Evolutionary conservation across 2,329 filamentous ascomycete genomes (phyloP), one percentile per base, ranked within the genome.

Genomic region (Fusarium burgessii): DNA sequence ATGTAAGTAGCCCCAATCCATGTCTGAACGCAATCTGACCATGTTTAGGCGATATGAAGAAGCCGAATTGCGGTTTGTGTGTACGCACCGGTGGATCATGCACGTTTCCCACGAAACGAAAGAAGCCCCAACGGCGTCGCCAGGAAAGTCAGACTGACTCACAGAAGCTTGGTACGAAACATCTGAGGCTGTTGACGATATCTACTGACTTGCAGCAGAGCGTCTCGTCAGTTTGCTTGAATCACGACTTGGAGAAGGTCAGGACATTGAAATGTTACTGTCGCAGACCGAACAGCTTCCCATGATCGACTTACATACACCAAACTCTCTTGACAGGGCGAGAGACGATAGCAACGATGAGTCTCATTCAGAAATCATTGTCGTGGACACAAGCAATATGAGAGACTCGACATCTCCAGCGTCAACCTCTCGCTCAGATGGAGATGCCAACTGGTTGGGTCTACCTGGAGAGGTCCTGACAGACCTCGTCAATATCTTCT

Each of bases 381-480:
- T 51, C 1, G 6, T 51, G 1, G 32, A 32, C 1, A n/a, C 47
- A 7, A 51, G 47, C 17, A 15, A 15, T 3, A 20, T 7, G 2
- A 12, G 6, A 3, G 32, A 51, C 11, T 38, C 47, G 36, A 38
- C 32, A 0, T 51, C 47, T 0, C 47, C 47, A 15, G 47, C 47
- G 0, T 38, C 47, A 0, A 51, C 32, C 6, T 36, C 8, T 13
- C 47, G 47, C 4, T 51, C 47, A 25, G 47, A 36, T 1, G 20
- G 1, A 8, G 47, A 50, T 0, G 1, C 6, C 4, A n/a, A 1
- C 2, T 50, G 47, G 47, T 1, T 50, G 1, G 32, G 32, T 0
- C 6, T 38, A 25, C 47, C 47, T 0, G 12, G 35, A 9, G 17
- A 20, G 1, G 47, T 51, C 4, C 14, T 51, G 20, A 51, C 47